Evolutionary conservation across 352 stramenopile species (phyloP).

Genomic region (Thalassiosira oceanica): DNA sequence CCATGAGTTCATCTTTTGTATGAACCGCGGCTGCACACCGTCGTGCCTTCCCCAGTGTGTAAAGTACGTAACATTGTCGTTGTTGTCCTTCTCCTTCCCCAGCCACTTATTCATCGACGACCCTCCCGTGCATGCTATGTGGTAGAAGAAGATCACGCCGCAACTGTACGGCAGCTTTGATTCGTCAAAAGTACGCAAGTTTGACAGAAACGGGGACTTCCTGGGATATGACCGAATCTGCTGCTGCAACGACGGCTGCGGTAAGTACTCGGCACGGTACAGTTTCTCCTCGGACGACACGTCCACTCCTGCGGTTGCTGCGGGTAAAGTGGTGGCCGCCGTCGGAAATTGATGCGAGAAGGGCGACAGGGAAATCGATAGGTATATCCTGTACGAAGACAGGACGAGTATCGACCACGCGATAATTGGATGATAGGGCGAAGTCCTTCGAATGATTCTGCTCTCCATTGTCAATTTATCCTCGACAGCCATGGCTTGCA

Average conservation of each 20-base stretch:
- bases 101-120: constrained; percentile 49
- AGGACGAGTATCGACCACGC: constrained; percentile 20
- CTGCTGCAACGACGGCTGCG: background rate
- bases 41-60: constrained; percentile 45
- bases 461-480: too few relatives aligned
- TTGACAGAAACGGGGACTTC: constrained; percentile 10
- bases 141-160: constrained; percentile 54
- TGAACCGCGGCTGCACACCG: constrained; percentile 23
- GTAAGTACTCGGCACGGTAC: constrained; percentile 34
- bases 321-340: too few relatives aligned
- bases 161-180: constrained; percentile 31
- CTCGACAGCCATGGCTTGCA: too few relatives aligned
- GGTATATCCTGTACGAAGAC: constrained; percentile 27
- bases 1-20: constrained; percentile 27
- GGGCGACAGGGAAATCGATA: background rate
- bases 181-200: constrained; percentile 18
- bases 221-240: constrained; percentile 3
- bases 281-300: constrained; percentile 2
- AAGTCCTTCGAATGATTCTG: too few relatives aligned
- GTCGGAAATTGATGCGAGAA: background rate
- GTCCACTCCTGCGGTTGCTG: too few relatives aligned
- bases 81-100: constrained; percentile 39
- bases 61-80: constrained; percentile 43
- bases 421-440: constrained; percentile 7
- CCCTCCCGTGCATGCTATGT: constrained; percentile 48